Conservation (phyloP, 225 moss, liverwort and hornwort species). For the Neckera pumila region DNA sequence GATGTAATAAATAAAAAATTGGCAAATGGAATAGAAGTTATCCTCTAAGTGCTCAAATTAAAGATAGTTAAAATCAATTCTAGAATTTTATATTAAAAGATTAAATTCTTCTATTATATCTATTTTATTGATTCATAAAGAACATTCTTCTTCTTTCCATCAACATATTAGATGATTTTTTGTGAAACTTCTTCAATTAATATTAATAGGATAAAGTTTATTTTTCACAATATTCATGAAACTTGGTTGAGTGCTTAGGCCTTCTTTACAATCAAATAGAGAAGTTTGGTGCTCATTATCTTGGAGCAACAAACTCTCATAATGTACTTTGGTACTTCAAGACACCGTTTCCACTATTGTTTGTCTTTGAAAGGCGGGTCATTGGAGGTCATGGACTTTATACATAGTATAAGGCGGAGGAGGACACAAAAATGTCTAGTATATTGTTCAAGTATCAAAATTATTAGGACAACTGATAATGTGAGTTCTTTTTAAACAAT, state of each 20-base stretch:
- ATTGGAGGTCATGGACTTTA: not conserved
- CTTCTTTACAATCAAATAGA: not conserved
- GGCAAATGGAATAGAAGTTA: fast-evolving
- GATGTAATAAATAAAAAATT: not conserved
- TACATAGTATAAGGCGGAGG: too few relatives aligned
- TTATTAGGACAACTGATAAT: not conserved
- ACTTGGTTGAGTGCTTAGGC: not conserved
- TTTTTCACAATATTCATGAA: not conserved
- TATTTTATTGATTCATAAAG: not conserved
- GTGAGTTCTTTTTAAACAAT: not conserved
- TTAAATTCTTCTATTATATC: not conserved
- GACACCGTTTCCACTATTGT: too few relatives aligned
- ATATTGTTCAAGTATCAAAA: not conserved
- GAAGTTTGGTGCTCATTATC: not conserved
- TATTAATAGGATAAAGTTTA: not conserved
- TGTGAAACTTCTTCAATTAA: not conserved
- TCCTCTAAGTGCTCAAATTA: fast-evolving
- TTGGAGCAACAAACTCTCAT: too few relatives aligned
- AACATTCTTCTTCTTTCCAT: not conserved
- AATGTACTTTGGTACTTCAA: too few relatives aligned
- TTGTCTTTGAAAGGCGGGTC: not conserved
- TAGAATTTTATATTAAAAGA: not conserved
- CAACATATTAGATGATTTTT: not conserved
- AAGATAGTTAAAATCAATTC: not conserved
- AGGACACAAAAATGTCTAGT: not conserved